Conservation (phyloP, 805 yeast genomes). For the Yarrowia yakushimensis region DNA sequence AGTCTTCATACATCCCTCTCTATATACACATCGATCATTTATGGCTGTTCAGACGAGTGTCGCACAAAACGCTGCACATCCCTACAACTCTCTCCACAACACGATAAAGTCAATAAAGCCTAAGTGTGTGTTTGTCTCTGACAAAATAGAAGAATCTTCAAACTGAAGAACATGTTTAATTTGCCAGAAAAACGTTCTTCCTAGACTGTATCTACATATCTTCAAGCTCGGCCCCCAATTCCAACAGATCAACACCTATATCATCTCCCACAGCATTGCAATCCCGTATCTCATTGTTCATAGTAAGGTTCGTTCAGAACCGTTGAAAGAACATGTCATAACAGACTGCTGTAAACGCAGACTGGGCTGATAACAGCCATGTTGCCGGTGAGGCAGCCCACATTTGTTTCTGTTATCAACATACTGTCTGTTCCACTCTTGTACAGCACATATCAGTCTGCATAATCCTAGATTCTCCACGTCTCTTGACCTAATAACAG, state of each 20-base stretch:
- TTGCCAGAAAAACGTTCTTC: neutral
- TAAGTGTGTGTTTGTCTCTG: neutral
- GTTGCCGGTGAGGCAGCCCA: conserved; percentile 7
- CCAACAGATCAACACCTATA: neutral
- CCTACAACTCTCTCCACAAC: neutral
- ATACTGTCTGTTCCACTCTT: neutral
- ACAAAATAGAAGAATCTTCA: neutral
- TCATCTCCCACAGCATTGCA: neutral
- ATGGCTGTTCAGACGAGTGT: no score
- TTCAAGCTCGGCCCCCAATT: neutral
- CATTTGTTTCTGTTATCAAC: neutral
- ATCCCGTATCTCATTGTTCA: neutral
- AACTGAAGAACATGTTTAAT: neutral
- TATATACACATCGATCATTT: no score
- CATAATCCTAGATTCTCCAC: neutral
- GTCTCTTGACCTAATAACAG: no score
- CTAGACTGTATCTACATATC: neutral
- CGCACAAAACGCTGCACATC: no score
- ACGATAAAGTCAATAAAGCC: neutral
- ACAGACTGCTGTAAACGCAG: conserved; percentile 7
- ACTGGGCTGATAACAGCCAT: neutral
- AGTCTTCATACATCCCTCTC: no score
- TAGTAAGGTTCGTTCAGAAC: neutral
- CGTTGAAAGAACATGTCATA: conserved; percentile 18
- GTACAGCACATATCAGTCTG: neutral